Conservation (phyloP, 352 stramenopile genomes). For the Phytophthora pisi region DNA sequence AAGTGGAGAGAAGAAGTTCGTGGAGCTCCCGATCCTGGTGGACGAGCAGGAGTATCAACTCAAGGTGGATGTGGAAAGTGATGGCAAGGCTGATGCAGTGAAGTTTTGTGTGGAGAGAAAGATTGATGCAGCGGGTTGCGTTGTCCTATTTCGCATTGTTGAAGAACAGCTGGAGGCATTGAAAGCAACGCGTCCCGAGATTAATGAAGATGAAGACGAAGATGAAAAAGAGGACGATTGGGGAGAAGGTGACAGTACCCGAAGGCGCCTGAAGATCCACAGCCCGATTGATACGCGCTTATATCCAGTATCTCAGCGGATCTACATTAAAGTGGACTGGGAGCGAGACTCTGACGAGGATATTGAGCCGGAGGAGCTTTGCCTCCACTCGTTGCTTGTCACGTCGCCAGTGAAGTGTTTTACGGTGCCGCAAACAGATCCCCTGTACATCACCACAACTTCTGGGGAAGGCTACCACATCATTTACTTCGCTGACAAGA, state of each 20-base stretch:
- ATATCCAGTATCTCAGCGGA: constrained; percentile 43
- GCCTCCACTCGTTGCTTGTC: constrained; percentile 41
- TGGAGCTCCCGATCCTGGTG: constrained; percentile 28
- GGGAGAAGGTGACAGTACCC: neutral
- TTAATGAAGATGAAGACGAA: constrained; percentile 3
- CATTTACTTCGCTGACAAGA: constrained; percentile 45
- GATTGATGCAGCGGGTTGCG: constrained; percentile 35
- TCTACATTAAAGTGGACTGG: constrained; percentile 56
- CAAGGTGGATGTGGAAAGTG: constrained; percentile 12
- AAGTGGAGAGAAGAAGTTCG: constrained; percentile 11
- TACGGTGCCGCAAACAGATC: constrained; percentile 34
- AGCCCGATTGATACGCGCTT: constrained; percentile 32
- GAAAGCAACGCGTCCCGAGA: constrained; percentile 2
- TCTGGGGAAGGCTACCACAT: constrained; percentile 42
- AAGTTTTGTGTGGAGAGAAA: constrained; percentile 43
- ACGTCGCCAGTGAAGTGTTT: constrained; percentile 31
- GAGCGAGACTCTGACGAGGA: constrained; percentile 12
- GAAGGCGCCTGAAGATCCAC: constrained; percentile 28
- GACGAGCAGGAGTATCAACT: constrained; percentile 29
- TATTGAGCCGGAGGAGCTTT: constrained; percentile 34
- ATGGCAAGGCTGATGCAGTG: constrained; percentile 47
- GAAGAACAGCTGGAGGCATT: constrained; percentile 21
- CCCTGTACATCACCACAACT: constrained; percentile 40
- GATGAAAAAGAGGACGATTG: neutral
- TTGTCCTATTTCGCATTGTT: constrained; percentile 37